Evolutionary conservation across 306 rosid species (phyloP).

Genomic region (Medicago arabica): DNA sequence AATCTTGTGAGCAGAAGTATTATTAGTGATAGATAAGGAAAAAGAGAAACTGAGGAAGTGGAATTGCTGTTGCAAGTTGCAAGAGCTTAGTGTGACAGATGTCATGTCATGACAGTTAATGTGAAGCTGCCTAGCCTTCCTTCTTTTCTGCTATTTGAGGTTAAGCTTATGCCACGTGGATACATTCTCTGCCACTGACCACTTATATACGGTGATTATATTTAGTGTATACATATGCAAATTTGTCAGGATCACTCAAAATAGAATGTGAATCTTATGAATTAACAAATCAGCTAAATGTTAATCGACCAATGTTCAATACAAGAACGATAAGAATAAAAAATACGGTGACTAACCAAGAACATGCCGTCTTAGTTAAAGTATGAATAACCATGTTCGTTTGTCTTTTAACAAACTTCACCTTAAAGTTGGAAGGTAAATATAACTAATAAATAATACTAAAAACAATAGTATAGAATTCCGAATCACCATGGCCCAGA

Average conservation of each 20-base stretch:
- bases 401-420: too few relatives aligned
- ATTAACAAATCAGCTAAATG: background rate
- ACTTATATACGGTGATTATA: background rate
- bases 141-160: constrained; percentile 51
- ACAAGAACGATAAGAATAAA: too few relatives aligned
- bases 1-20: background rate
- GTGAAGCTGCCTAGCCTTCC: constrained; percentile 39
- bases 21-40: background rate
- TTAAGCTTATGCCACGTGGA: constrained; percentile 64
- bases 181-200: constrained; percentile 48
- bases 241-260: background rate
- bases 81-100: constrained; percentile 28
- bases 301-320: too few relatives aligned
- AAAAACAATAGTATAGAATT: too few relatives aligned
- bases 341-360: too few relatives aligned
- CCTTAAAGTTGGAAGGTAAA: too few relatives aligned
- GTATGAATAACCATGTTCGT: too few relatives aligned
- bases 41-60: constrained; percentile 34
- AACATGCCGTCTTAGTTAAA: too few relatives aligned
- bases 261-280: background rate
- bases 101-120: constrained; percentile 41
- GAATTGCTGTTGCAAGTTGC: constrained; percentile 29
- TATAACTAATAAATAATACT: too few relatives aligned
- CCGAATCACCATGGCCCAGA: too few relatives aligned
- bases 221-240: background rate